Evolutionary conservation across 1,139 yeast species (phyloP), one percentile per base, ranked within the genome.

Genomic region (Williopsis jadinii): DNA sequence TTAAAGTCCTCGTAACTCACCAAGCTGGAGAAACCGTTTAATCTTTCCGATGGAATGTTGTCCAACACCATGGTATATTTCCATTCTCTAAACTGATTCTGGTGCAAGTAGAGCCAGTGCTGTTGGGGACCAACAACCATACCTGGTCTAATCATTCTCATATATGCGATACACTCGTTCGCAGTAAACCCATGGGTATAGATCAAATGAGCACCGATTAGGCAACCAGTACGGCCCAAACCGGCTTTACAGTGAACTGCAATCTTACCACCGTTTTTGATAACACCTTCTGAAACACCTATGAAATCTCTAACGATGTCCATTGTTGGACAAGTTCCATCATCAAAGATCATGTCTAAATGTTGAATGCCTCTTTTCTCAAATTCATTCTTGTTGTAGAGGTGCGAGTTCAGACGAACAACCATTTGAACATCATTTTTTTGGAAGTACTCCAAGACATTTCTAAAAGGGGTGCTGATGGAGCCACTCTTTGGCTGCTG

Each of bases 91-190:
- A 92, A 92, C 53, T 88, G 96, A 60, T 88, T 84, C 63, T 92
- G 98, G 61, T 92, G 96, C 52, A 92, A 74, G 58, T 92, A 94
- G 42, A 92, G 71, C 98, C 98, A 92, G 65, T 92, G 98, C 60
- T 92, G 98, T 62, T 92, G 98, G 2, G 98, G 98, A 0, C 98
- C 98, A 31, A 92, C 98, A 12, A 92, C 97, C 98, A 92, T 92
- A 29, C 98, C 98, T 0, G 98, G 98, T 52, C 98, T 77, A 50
- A 92, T 73, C 77, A 92, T 85, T 61, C 98, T 75, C 94, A 92
- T 85, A 58, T 88, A 92, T 1, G 92, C 96, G 55, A 92, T 92
- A 62, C 95, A 94, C 63, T 92, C 98, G 57, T 79, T 85, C 8
- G 98, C 98, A 6, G 97, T 92, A 60, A 92, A 92, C 0, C 97